phyloP scores from a whole-genome alignment of 169 alveolate species.

The Eimeria sp. region DNA sequence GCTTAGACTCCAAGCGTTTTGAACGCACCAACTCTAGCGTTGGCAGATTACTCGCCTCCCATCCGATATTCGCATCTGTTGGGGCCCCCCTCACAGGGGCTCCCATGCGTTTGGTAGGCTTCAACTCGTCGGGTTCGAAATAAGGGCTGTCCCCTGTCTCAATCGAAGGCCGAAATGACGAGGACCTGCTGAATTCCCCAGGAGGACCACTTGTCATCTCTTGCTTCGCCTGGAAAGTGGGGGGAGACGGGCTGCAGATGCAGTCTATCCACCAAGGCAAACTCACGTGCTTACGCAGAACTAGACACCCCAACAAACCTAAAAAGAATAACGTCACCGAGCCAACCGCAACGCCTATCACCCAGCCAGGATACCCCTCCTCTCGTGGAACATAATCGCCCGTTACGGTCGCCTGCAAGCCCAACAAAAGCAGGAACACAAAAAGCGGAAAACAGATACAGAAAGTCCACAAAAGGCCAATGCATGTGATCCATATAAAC shows the following conservation, averaged over 20 bases:
- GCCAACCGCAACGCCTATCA: conserved; percentile 65
- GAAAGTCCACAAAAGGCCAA: background rate
- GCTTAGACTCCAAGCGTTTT: conserved; percentile 49
- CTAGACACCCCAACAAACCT: conserved; percentile 67
- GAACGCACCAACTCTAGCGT: conserved; percentile 51
- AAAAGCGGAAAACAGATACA: background rate
- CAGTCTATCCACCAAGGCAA: conserved; percentile 83
- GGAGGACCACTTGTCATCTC: background rate
- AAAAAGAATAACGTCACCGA: conserved; percentile 77
- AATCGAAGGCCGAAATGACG: conserved; percentile 56
- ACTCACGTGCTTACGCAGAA: conserved; percentile 70
- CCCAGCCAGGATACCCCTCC: conserved; percentile 82
- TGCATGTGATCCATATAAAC: background rate
- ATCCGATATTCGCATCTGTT: conserved; percentile 17
- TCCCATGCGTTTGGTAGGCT: conserved; percentile 67
- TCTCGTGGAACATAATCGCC: conserved; percentile 8
- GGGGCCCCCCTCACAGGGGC: conserved; percentile 57
- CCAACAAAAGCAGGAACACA: background rate
- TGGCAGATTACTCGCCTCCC: conserved; percentile 27
- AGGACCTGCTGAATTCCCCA: conserved; percentile 59
- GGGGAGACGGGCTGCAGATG: conserved; percentile 76
- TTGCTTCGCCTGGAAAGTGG: conserved; percentile 47
- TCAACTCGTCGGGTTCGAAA: conserved; percentile 57
- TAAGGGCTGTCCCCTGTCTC: conserved; percentile 62
- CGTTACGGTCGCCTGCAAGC: conserved; percentile 19